Conservation (phyloP, 2,329 filamentous ascomycete genomes). For the Talaromyces sp. region DNA sequence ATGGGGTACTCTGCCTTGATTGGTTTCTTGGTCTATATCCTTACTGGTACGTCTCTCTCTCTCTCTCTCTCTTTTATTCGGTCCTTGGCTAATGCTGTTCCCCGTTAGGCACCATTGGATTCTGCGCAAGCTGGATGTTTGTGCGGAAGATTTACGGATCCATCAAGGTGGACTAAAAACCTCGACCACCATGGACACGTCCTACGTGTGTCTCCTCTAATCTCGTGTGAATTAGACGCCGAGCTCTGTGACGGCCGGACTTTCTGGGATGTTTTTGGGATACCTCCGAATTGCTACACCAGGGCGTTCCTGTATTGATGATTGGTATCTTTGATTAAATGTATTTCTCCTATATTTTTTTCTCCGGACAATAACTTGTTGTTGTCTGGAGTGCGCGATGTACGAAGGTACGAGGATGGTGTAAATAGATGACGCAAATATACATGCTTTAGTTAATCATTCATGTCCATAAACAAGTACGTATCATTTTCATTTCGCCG, state of each 20-base stretch:
- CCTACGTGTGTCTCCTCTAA: not conserved
- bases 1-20: slow-evolving; percentile 87
- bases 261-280: not conserved
- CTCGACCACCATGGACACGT: not conserved
- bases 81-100: not conserved
- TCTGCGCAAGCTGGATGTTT: slow-evolving; percentile 92
- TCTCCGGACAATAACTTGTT: not conserved
- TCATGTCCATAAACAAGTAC: too few species aligned
- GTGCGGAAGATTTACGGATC: slow-evolving; percentile 89
- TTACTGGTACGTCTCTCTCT: slow-evolving; percentile 69
- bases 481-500: too few species aligned
- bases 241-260: not conserved
- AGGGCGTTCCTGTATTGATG: not conserved
- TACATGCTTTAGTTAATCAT: not conserved
- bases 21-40: slow-evolving; percentile 84
- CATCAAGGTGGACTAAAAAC: slow-evolving; percentile 86
- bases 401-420: not conserved
- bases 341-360: not conserved
- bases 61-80: slow-evolving; percentile 5
- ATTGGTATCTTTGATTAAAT: not conserved
- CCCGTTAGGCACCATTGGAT: slow-evolving; percentile 78
- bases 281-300: not conserved
- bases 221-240: not conserved
- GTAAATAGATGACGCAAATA: slow-evolving; percentile 1
- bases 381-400: not conserved